Conservation (phyloP, 805 yeast genomes). For the Clavispora asparagi region DNA sequence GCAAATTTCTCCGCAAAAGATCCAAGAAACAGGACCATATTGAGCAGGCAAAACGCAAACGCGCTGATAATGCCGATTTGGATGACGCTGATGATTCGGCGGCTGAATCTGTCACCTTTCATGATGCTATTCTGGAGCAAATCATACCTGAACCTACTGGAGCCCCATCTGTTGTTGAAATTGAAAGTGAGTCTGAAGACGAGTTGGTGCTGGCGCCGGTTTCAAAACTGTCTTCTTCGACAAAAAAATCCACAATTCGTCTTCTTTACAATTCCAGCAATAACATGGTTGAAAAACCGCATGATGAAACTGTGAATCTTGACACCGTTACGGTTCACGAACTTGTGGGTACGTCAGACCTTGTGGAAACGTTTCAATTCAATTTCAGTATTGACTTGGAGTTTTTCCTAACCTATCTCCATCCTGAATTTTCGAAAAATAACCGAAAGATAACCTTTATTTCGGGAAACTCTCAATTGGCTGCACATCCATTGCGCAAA, state of each 20-base stretch:
- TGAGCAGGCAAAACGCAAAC: background rate
- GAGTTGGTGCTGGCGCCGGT: background rate
- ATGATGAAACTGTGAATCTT: slow-evolving; percentile 13
- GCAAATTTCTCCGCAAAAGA: slow-evolving; percentile 2
- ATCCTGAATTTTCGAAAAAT: slow-evolving; percentile 16
- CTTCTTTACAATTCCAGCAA: slow-evolving; percentile 25
- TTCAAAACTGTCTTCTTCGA: background rate
- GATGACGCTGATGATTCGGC: too few species aligned
- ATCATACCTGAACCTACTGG: too few species aligned
- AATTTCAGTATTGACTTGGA: slow-evolving; percentile 44
- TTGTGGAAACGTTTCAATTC: slow-evolving; percentile 40
- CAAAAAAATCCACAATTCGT: slow-evolving; percentile 17
- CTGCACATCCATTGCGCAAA: slow-evolving; percentile 2
- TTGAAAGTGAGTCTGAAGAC: slow-evolving; percentile 1
- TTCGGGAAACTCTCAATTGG: slow-evolving; percentile 20
- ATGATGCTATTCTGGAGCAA: too few species aligned
- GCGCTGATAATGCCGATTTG: background rate
- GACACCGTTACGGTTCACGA: slow-evolving; percentile 24
- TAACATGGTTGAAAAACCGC: slow-evolving; percentile 3
- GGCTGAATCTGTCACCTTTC: too few species aligned
- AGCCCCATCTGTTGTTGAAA: background rate
- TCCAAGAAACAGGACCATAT: background rate
- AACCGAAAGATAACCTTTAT: slow-evolving; percentile 24
- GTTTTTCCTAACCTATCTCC: slow-evolving; percentile 29
- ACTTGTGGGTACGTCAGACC: slow-evolving; percentile 27